Conservation (phyloP, 1,284 basidiomycete species). For the Papiliotrema terrestris region DNA sequence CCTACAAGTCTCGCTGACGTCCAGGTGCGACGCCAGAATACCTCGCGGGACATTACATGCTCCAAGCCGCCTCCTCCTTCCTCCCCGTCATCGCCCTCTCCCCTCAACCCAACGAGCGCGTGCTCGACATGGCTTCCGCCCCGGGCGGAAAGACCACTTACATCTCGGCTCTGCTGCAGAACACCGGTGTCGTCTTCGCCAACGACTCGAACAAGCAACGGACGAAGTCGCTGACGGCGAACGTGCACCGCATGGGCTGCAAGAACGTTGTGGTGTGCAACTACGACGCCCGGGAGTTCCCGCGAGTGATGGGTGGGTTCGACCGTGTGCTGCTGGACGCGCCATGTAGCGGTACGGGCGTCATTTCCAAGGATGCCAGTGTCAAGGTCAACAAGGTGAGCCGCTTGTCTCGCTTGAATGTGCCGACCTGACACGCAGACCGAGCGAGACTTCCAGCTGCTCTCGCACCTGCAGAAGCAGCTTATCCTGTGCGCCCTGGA, state of each 20-base stretch:
- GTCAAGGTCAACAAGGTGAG: constrained; percentile 97
- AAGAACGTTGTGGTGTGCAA: constrained; percentile 98
- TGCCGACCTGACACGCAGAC: constrained; percentile 55
- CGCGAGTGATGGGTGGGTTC: constrained; percentile 99
- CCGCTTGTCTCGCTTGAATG: background rate
- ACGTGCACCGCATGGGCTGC: constrained; percentile 94
- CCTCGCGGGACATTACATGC: constrained; percentile 98
- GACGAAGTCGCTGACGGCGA: constrained; percentile 94
- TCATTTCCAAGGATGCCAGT: constrained; percentile 95
- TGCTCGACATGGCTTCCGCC: constrained; percentile 98
- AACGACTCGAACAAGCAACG: constrained; percentile 95
- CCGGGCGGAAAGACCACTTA: constrained; percentile 98
- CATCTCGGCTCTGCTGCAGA: constrained; percentile 93
- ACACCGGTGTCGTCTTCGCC: constrained; percentile 96
- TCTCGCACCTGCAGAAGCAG: constrained; percentile 97
- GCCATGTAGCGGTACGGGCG: constrained; percentile 96
- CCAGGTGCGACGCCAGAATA: constrained; percentile 94
- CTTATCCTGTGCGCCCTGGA: constrained; percentile 97
- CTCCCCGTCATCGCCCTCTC: constrained; percentile 95
- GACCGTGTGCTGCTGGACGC: constrained; percentile 95
- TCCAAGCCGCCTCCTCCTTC: constrained; percentile 98
- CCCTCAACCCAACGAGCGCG: constrained; percentile 88
- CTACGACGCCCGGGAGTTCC: constrained; percentile 96
- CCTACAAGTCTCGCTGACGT: background rate
- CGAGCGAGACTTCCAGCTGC: constrained; percentile 87